Evolutionary conservation across 306 rosid species (phyloP).

Genomic region (Castanospermum australe): DNA sequence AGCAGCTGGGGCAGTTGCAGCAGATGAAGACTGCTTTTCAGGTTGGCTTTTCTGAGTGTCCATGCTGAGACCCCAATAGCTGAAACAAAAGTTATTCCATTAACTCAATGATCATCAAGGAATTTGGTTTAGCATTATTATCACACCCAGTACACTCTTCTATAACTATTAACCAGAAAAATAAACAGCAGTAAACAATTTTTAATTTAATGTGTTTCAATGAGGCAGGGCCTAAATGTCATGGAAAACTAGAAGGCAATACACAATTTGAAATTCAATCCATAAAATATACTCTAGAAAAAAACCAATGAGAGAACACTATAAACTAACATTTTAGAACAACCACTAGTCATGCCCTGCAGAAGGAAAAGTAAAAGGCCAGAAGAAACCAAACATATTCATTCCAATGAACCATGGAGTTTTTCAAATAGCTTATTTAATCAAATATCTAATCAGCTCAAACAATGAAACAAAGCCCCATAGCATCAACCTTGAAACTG

Average conservation of each 20-base stretch:
- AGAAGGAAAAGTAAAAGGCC: neutral
- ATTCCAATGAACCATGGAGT: neutral
- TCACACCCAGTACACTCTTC: no score
- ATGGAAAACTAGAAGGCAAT: no score
- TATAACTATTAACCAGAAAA: no score
- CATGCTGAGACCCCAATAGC: constrained; percentile 32
- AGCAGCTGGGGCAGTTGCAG: constrained; percentile 30
- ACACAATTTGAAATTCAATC: no score
- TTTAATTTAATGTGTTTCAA: no score
- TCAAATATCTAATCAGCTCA: no score
- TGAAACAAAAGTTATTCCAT: neutral
- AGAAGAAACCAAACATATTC: no score
- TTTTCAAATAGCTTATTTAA: neutral
- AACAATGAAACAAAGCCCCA: no score
- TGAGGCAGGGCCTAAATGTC: no score
- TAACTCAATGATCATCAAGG: neutral
- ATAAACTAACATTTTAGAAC: neutral
- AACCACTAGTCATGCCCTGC: neutral
- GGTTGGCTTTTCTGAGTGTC: constrained; percentile 35
- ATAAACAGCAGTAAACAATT: no score
- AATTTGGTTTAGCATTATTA: neutral
- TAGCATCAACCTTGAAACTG: no score
- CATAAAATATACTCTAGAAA: no score
- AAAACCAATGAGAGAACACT: neutral
- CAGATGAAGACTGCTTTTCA: constrained; percentile 34